Base-by-base conservation (phyloP, 1,284 basidiomycete species). In the Trametes sp. region DNA sequence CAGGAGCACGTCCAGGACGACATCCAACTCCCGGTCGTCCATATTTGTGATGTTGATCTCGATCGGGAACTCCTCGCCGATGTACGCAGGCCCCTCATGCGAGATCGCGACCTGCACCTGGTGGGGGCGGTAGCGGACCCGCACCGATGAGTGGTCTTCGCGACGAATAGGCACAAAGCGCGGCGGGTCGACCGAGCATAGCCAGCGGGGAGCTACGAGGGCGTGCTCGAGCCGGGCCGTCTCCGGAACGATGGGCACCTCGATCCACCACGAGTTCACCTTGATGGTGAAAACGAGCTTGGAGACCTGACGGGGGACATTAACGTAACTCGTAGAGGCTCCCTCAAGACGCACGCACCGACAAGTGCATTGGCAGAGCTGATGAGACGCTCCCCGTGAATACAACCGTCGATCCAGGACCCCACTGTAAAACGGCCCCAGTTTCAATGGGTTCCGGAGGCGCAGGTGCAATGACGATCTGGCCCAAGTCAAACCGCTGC, bases 11-110 rank as follows among this genome's bases (percentile, higher is more conserved):
- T 93, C 90, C 8, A 94, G 78, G 4, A 82, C 75, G n/a, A 93
- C 76, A 7, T 89, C 84, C 23, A 96, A 75, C 23, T 86, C 81
- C 21, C 86, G 80, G 29, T 84, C 83, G 72, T 96, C 94, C 4
- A 78, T 71, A 71, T 94, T 95, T 7, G 77, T 83, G 14, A 95
- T 81, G 42, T 84, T 80, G 41, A 96, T 79, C 19, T 74, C 73
- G 64, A 96, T 87, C 0, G 90, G 87, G 69, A 90, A 90, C 41
- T 85, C 81, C 73, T 96, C 95, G 62, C 90, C 87, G 26, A 95
- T 75, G 74, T 90, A 93, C 0, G 93, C 93, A 0, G 89, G 88
- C 0, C 82, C 75, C 0, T 82, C 75, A 65, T 94, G 87, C 1
- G 78, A 74, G 42, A 94, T 70, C 0, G 79, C 77, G 5, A 93